Base-by-base conservation (phyloP, 2,329 filamentous ascomycete species). In the Pseudovirgaria hyperparasitica region DNA sequence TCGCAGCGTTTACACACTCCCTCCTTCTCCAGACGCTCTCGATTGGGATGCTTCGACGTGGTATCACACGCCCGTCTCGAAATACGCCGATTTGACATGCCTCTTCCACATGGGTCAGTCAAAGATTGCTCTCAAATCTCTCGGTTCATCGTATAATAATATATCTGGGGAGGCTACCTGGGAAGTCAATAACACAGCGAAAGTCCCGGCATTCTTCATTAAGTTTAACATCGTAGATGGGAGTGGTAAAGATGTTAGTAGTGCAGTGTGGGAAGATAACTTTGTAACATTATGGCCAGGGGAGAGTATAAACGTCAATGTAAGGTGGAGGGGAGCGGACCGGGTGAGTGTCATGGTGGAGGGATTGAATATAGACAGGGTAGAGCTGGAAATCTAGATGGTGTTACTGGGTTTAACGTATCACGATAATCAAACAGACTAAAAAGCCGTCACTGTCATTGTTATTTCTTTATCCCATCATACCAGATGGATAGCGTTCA, bases 1-100 rank as follows among this genome's bases (percentile, higher is more conserved):
- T 33, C 57, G 67, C 2, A 75, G 72, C 35, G 64, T 72, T 0
- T 76, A 76, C 52, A 76, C 71, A 70, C 36, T 76, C 1, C 40
- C 63, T 2, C 42, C 48, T 0, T 45, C 48, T 0, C 30, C 53
- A 0, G 72, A 76, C 37, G 45, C 42, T 1, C 43, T 76, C 5
- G 54, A 68, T 33, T 76, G 71, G 70, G 49, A 57, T 0, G 52
- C 60, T 2, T 71, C 70, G 3, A 63, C 59, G 2, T 77, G 70
- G 69, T 73, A 63, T 34, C 53, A 60, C 35, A 76, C 72, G 0
- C 70, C 70, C 0, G 65, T 74, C 1, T 60, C 55, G 1, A 29
- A 54, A 4, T 74, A 62, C 30, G 57, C 60, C 0, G 43, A 72
- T 28, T 64, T 60, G 32, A 63, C 54, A 0, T 49, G 58, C 0